Base-by-base conservation (phyloP, 2,329 filamentous ascomycete genomes). In the Trichoderma brevicompactum region DNA sequence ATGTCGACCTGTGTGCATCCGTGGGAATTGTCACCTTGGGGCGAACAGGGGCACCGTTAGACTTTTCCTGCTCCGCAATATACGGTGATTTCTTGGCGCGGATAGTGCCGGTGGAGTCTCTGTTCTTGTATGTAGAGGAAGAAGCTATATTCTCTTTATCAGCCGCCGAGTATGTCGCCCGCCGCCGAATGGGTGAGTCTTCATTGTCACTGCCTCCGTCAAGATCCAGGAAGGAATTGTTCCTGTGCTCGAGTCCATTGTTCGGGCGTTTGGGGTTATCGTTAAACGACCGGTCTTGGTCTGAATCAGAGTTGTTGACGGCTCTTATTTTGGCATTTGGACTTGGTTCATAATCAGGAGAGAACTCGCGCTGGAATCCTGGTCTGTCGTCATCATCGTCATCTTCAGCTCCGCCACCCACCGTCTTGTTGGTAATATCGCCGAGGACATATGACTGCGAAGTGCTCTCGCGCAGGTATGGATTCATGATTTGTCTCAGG, bases 401-500 rank as follows among this genome's bases (percentile, higher is more conserved):
- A 10, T 65, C 65, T 44, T 65, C 65, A 23, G 68, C 55, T 6
- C 59, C 62, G 40, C 41, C 52, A 17, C 43, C 23, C 5, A 66
- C 66, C 9, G 67, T 65, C 19, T 19, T 63, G 43, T 72, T 74
- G 23, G 73, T 73, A 17, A 73, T 69, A 54, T 75, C 72, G 6
- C 70, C 65, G 28, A 73, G 65, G 13, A 72, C 67, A 15, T 67
- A 53, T 19, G 67, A 43, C 50, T 40, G 67, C 46, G 56, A 49
- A 32, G 48, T 28, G 62, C 74, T 77, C 38, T 71, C 74, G 62
- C 77, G 79, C 19, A 97, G 79, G 75, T 92, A 97, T 7, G 92
- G 92, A 77, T 90, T 91, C 92, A 97, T 96, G 60, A 92, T 91
- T 77, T 92, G 87, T 66, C 92, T 87, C 70, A 97, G 80, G 77